Conservation (phyloP, 495 filamentous ascomycete species). For the Thozetella sp. region DNA sequence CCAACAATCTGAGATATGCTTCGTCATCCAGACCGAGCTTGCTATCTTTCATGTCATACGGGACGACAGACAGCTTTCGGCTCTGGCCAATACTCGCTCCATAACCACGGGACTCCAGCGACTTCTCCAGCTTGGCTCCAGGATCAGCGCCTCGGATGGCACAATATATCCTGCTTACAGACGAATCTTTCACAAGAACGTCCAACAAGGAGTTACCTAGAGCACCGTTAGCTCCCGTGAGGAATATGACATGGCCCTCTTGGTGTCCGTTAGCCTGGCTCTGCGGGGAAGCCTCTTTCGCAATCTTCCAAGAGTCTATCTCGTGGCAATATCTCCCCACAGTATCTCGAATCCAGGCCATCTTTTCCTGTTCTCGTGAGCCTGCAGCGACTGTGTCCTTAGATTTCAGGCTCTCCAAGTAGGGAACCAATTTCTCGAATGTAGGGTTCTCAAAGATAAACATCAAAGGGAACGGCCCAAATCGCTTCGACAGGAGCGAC, state of each 20-base stretch:
- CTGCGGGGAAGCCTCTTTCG: not conserved
- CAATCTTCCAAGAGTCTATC: not conserved
- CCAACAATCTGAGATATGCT: slow-evolving; percentile 11
- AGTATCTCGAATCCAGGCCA: not conserved
- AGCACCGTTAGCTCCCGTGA: not conserved
- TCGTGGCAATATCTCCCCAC: not conserved
- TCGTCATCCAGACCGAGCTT: slow-evolving; percentile 9
- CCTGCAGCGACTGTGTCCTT: not conserved
- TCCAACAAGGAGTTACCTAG: not conserved
- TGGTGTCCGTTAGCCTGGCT: not conserved
- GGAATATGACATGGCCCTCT: not conserved
- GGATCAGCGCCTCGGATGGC: not conserved
- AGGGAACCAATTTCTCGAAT: not conserved
- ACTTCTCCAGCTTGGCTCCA: not conserved
- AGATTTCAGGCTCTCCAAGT: not conserved
- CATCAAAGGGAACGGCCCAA: not conserved
- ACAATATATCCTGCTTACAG: not conserved
- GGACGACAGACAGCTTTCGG: not conserved
- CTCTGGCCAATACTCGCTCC: not conserved
- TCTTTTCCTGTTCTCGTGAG: not conserved
- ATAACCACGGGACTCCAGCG: not conserved
- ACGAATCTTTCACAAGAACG: not conserved
- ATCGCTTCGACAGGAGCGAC: not conserved
- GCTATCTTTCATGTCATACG: not conserved
- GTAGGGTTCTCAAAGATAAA: not conserved